Evolutionary conservation across 805 yeast species (phyloP), one percentile per base, ranked within the genome.

Genomic region (Schwanniomyces yamadae): DNA sequence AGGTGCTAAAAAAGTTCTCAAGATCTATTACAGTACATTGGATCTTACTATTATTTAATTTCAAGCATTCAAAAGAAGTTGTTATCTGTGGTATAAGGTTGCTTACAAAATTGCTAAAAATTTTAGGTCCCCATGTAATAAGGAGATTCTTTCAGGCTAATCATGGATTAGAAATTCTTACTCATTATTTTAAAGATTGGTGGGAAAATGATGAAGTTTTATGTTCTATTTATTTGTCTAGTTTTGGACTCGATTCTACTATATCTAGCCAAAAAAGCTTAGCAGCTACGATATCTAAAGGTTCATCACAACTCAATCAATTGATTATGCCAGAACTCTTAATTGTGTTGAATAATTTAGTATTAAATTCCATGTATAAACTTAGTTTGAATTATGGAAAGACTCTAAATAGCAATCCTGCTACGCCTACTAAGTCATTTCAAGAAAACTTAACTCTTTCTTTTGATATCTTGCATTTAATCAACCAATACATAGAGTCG

Each of bases 21-120:
- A 71, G 79, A 30, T 65, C 82, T 0, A 66, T 85, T 2, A 75
- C 86, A 1, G 68, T 81, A 5, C 83, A 82, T 49, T 81, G 90
- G 84, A 61, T 76, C 3, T 49, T 84, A 7, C 59, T 84, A 8
- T 52, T 84, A 10, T 51, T 84, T 9, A 59, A 75, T 18, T 55
- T 45, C 34, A 25, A 36, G n/a, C 34, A 46, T 23, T 40, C 68
- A 34, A 42, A 65, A 20, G 52, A 60, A 31, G 71, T 73, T 3
- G 63, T 62, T 3, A 50, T 54, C 19, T 48, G 66, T 40, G 71
- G 73, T 0, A 44, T 76, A 41, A 13, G 61, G n/a, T 54, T 85
- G 10, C 52, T 85, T 13, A 60, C 80, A 5, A 69, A 70, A 37
- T 54, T 80, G 4, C 57, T 84, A 12, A 54, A 63, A 11, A 54